phyloP scores from a whole-genome alignment of 1,284 basidiomycete genomes.

The Bondarzewia mesenterica region DNA sequence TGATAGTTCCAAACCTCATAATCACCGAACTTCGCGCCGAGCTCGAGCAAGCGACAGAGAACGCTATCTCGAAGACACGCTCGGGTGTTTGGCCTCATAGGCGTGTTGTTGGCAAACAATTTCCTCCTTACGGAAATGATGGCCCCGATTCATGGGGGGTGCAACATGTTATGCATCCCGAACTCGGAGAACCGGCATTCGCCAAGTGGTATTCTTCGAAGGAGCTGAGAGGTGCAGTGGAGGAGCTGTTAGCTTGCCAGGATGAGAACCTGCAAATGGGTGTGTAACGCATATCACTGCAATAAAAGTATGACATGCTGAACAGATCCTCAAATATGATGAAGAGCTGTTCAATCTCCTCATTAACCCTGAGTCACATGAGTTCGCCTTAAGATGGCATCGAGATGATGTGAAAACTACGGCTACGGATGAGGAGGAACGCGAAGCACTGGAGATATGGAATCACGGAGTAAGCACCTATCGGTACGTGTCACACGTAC shows the following conservation, averaged over 20 bases:
- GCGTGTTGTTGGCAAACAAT: conserved; percentile 74
- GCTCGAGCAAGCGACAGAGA: conserved; percentile 46
- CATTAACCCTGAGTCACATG: conserved; percentile 53
- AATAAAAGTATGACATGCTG: background rate
- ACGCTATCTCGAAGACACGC: conserved; percentile 49
- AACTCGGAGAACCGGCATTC: conserved; percentile 51
- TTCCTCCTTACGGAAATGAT: conserved; percentile 63
- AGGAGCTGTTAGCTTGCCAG: conserved; percentile 47
- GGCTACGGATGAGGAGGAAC: conserved; percentile 60
- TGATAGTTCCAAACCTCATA: conserved; percentile 60
- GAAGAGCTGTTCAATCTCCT: conserved; percentile 69
- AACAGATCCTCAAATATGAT: background rate
- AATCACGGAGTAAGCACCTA: conserved; percentile 54
- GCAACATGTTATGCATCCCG: conserved; percentile 76
- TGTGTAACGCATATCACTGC: conserved; percentile 23
- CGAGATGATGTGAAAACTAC: conserved; percentile 68
- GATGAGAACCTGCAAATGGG: conserved; percentile 66
- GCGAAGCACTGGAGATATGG: conserved; percentile 47
- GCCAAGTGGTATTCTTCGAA: conserved; percentile 63
- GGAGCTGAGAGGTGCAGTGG: conserved; percentile 39
- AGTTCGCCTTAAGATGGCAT: conserved; percentile 79
- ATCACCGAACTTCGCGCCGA: conserved; percentile 28
- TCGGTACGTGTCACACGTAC: background rate
- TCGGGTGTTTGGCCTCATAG: conserved; percentile 59
- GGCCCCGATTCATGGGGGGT: conserved; percentile 73